Percentiles rank a stretch among this genome's conserved stretches.
Evolutionary conservation across 163 green algal species (phyloP).

Genomic region (Scenedesmus sp.): DNA sequence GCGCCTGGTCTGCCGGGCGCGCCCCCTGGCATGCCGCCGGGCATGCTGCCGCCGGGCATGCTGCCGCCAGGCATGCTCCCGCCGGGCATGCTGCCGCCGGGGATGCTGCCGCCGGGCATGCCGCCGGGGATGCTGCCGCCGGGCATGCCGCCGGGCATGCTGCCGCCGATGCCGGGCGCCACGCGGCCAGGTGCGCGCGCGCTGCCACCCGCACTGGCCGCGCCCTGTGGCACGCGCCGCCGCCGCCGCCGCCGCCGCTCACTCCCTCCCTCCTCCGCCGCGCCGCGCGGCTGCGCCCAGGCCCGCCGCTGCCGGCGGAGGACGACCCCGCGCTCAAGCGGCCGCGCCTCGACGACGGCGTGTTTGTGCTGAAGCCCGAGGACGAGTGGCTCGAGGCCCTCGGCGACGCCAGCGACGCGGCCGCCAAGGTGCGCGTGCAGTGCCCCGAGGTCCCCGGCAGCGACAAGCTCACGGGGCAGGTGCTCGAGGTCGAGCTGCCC

Average conservation of each 20-base stretch:
- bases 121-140: conserved; percentile 12
- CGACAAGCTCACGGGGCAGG: conserved; percentile 83
- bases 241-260: not conserved
- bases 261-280: not conserved
- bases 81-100: no score
- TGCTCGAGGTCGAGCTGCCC: conserved; percentile 82
- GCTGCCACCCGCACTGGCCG: no score
- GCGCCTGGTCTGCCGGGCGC: conserved; percentile 22
- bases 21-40: conserved; percentile 10
- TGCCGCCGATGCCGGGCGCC: not conserved
- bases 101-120: no score
- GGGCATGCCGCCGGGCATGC: conserved; percentile 11
- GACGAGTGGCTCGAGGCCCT: conserved; percentile 84
- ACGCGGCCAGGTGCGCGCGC: not conserved
- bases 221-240: no score
- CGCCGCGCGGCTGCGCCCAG: not conserved
- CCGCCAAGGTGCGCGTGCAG: conserved; percentile 66
- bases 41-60: conserved; percentile 36
- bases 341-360: conserved; percentile 62
- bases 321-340: conserved; percentile 78
- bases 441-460: conserved; percentile 78
- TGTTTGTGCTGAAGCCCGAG: conserved; percentile 85
- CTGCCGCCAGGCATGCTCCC: conserved; percentile 4
- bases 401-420: conserved; percentile 10
- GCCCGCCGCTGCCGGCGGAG: conserved; percentile 41